phyloP scores from a whole-genome alignment of 2,329 filamentous ascomycete genomes.

The Stemphylium vesicarium region DNA sequence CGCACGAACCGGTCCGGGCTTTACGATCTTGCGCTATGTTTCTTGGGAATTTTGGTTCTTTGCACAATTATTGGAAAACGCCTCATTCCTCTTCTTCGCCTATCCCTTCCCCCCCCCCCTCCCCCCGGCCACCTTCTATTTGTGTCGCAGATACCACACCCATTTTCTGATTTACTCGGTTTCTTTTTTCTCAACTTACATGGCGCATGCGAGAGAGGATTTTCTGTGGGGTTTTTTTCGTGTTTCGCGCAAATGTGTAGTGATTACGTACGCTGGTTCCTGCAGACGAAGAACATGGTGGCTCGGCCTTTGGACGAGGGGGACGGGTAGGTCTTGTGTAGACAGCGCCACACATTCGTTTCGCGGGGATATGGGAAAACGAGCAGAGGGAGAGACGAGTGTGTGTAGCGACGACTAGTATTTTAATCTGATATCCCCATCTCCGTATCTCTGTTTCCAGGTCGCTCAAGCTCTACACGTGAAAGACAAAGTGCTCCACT shows the following conservation, averaged over 20 bases:
- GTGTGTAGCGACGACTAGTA: slow-evolving; percentile 22
- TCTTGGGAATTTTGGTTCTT: slow-evolving; percentile 9
- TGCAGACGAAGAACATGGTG: slow-evolving; percentile 13
- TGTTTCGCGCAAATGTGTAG: slow-evolving; percentile 11
- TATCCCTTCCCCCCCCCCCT: slow-evolving; percentile 1
- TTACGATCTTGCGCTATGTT: slow-evolving; percentile 11
- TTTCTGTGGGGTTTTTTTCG: not conserved
- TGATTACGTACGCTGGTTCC: slow-evolving; percentile 8
- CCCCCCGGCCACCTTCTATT: slow-evolving; percentile 10
- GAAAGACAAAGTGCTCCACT: too few relatives aligned
- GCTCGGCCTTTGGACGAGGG: slow-evolving; percentile 5
- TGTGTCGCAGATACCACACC: slow-evolving; percentile 24
- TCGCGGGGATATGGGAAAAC: slow-evolving; percentile 7
- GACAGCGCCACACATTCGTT: slow-evolving; percentile 22
- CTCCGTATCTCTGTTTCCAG: not conserved
- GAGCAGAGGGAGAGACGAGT: not conserved
- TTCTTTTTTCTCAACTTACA: slow-evolving; percentile 1
- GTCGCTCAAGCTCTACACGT: too few relatives aligned
- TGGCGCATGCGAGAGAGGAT: slow-evolving; percentile 14
- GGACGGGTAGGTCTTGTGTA: not conserved
- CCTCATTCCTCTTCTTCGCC: not conserved
- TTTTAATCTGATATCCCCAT: slow-evolving; percentile 29
- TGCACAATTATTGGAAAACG: not conserved
- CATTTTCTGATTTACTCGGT: slow-evolving; percentile 7
- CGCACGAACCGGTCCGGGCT: not conserved